These are phyloP conservation scores for Aegilops speltoides DNA, from an alignment of 176 grass and related monocot genomes.

Conservation along the genomic window DNA sequence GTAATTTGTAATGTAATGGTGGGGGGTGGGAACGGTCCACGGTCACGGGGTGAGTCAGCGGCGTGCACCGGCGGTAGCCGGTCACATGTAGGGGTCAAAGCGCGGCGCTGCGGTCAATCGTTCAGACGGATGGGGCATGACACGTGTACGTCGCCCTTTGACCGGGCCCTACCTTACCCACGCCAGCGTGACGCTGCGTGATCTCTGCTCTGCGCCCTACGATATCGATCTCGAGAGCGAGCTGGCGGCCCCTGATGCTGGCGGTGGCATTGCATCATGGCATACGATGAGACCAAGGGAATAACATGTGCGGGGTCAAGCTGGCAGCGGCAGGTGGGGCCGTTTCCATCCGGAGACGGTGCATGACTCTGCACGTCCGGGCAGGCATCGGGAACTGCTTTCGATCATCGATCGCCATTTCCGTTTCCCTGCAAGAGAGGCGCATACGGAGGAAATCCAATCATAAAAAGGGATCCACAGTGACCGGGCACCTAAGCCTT, in stretches of 20 bases:
- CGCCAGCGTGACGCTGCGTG: slow-evolving; percentile 37
- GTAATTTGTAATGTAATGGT: background rate
- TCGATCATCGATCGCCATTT: too few species aligned
- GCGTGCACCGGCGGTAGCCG: slow-evolving; percentile 39
- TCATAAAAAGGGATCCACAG: slow-evolving; percentile 10
- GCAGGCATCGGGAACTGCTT: slow-evolving; percentile 22
- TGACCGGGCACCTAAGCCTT: slow-evolving; percentile 27
- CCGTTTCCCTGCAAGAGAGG: background rate
- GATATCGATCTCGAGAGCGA: background rate
- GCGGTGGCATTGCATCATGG: background rate
- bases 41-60: slow-evolving; percentile 57
- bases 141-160: slow-evolving; percentile 45
- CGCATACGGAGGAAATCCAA: background rate
- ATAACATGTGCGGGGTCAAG: slow-evolving; percentile 28
- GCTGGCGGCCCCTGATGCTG: slow-evolving; percentile 24
- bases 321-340: slow-evolving; percentile 22
- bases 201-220: too few species aligned
- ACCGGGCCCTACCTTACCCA: slow-evolving; percentile 6
- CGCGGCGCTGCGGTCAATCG: slow-evolving; percentile 28
- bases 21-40: slow-evolving; percentile 17
- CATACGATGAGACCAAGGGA: background rate
- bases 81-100: slow-evolving; percentile 23
- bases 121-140: slow-evolving; percentile 20
- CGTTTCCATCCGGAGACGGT: background rate
- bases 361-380: background rate